phyloP scores from a whole-genome alignment of 2,329 filamentous ascomycete genomes.

The Waltergamsia citrina region DNA sequence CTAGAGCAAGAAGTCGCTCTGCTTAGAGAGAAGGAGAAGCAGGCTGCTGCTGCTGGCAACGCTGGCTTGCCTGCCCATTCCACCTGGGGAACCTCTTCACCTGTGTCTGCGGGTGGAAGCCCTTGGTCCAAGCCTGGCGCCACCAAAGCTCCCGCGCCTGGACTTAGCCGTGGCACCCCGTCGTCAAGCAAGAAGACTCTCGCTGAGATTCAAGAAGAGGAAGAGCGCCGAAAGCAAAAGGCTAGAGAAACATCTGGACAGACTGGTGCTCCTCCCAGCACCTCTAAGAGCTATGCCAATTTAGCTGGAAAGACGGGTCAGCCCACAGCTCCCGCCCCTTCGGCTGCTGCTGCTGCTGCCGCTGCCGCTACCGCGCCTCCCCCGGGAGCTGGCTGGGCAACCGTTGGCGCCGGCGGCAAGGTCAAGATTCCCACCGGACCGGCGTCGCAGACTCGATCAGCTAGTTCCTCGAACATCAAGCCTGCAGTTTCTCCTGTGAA shows the following conservation, averaged over 20 bases:
- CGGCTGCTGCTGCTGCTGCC: slow-evolving; percentile 22
- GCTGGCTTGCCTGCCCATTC: slow-evolving; percentile 79
- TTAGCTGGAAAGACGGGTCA: slow-evolving; percentile 67
- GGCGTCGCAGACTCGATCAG: slow-evolving; percentile 35
- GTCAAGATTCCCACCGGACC: slow-evolving; percentile 60
- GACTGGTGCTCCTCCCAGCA: slow-evolving; percentile 33
- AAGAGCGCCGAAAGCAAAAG: slow-evolving; percentile 81
- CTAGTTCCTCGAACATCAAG: slow-evolving; percentile 33
- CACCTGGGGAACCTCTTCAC: slow-evolving; percentile 79
- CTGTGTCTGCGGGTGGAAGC: slow-evolving; percentile 53
- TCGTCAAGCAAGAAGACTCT: slow-evolving; percentile 70
- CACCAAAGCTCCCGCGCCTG: slow-evolving; percentile 25
- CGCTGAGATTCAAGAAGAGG: slow-evolving; percentile 93
- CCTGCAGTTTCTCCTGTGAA: slow-evolving; percentile 35
- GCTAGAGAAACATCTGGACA: slow-evolving; percentile 39
- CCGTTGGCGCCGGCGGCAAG: slow-evolving; percentile 89
- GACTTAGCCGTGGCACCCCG: slow-evolving; percentile 11
- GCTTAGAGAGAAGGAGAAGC: slow-evolving; percentile 50
- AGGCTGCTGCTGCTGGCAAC: slow-evolving; percentile 40
- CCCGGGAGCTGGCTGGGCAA: slow-evolving; percentile 68
- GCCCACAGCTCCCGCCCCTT: slow-evolving; percentile 22
- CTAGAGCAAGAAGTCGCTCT: slow-evolving; percentile 69
- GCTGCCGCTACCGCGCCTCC: slow-evolving; percentile 31
- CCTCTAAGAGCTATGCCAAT: slow-evolving; percentile 87
- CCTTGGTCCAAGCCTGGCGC: slow-evolving; percentile 55